phyloP scores from a whole-genome alignment of 2,329 filamentous ascomycete genomes.

The Claviceps africana region DNA sequence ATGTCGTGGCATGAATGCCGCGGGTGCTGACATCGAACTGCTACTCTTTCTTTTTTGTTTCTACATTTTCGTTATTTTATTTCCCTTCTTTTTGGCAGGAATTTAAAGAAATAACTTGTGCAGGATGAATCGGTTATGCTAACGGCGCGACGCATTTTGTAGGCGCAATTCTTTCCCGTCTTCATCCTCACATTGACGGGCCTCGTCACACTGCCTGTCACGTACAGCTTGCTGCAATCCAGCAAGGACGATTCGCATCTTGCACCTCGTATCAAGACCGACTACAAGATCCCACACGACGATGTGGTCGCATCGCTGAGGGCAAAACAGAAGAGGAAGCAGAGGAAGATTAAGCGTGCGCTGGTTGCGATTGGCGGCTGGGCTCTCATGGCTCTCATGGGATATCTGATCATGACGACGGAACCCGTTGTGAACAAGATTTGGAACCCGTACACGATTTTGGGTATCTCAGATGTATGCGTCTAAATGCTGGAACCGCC shows the following conservation, averaged over 20 bases:
- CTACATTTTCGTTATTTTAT: background rate
- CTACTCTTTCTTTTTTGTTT: background rate
- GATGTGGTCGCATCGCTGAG: conserved; percentile 73
- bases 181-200: conserved; percentile 86
- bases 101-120: too few species aligned
- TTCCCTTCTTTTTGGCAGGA: background rate
- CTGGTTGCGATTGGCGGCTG: conserved; percentile 66
- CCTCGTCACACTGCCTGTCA: conserved; percentile 79
- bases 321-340: conserved; percentile 75
- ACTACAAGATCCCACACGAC: conserved; percentile 69
- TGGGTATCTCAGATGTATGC: conserved; percentile 64
- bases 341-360: conserved; percentile 75
- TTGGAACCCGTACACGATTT: conserved; percentile 94
- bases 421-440: conserved; percentile 58
- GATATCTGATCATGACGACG: conserved; percentile 76
- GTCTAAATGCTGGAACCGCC: background rate
- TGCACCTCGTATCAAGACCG: conserved; percentile 67
- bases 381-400: conserved; percentile 75
- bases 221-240: conserved; percentile 73
- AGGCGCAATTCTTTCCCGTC: conserved; percentile 98
- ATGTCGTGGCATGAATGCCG: background rate
- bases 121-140: background rate
- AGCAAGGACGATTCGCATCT: conserved; percentile 64
- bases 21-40: too few species aligned
- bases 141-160: background rate